These are phyloP conservation scores for Backusella psychrophila DNA, from an alignment of 192 early-diverging fungal genomes.

Conservation along the genomic window DNA sequence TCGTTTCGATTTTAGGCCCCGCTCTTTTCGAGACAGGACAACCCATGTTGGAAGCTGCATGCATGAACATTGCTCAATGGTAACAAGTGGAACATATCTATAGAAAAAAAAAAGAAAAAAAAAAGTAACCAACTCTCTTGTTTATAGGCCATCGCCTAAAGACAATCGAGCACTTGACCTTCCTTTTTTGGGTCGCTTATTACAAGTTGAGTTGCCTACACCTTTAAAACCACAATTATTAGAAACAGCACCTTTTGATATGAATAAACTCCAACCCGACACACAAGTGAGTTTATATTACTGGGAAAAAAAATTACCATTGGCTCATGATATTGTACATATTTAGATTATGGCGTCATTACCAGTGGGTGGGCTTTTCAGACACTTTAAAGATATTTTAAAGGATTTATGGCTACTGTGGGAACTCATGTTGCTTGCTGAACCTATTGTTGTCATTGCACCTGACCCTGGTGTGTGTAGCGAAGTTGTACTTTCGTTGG, in stretches of 20 bases:
- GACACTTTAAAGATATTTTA: conserved; percentile 75
- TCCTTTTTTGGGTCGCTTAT: conserved; percentile 66
- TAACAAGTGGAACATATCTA: conserved; percentile 21
- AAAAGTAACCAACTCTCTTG: neutral
- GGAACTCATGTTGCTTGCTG: conserved; percentile 92
- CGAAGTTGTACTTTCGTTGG: conserved; percentile 74
- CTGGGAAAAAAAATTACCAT: too few species aligned
- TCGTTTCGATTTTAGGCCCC: conserved; percentile 75
- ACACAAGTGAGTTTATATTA: conserved; percentile 42
- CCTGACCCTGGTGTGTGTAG: conserved; percentile 88
- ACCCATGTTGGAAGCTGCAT: conserved; percentile 77
- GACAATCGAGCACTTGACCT: conserved; percentile 68
- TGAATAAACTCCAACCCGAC: conserved; percentile 62
- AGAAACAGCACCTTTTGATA: conserved; percentile 70
- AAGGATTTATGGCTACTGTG: conserved; percentile 88
- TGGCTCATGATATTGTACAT: neutral
- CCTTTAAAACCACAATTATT: conserved; percentile 67
- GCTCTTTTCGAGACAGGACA: conserved; percentile 78
- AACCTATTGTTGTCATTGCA: conserved; percentile 85
- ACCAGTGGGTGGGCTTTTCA: conserved; percentile 67
- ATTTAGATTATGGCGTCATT: conserved; percentile 61
- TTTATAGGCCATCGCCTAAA: conserved; percentile 43
- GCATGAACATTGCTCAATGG: conserved; percentile 77
- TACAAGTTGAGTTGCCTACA: conserved; percentile 67
- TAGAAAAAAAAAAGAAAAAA: neutral